A percentile compares a stretch with the other conserved stretches of the same genome.
These are phyloP conservation scores for Candida labiduridarum DNA, from an alignment of 1,139 yeast genomes.

Conservation along the genomic window DNA sequence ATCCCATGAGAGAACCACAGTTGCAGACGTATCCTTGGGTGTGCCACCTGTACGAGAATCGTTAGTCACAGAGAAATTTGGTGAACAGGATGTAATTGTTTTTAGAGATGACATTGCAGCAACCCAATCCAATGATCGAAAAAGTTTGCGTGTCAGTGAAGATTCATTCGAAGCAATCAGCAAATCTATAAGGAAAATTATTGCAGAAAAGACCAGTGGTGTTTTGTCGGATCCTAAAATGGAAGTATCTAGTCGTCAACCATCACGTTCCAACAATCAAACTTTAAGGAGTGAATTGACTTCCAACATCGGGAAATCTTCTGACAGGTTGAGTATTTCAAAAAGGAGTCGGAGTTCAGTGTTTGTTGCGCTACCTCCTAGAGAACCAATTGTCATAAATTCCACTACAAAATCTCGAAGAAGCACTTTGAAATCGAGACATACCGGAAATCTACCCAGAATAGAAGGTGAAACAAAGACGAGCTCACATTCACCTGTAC, in stretches of 20 bases:
- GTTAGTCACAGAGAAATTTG: no score
- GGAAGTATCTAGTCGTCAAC: not conserved
- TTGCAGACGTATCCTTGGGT: not conserved
- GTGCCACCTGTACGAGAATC: not conserved
- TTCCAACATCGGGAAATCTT: not conserved
- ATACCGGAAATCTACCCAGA: not conserved
- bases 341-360: constrained; percentile 36
- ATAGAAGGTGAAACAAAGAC: not conserved
- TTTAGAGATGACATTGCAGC: not conserved
- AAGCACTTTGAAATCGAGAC: constrained; percentile 12
- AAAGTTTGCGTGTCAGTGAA: constrained; percentile 7
- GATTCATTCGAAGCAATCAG: constrained; percentile 40
- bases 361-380: constrained; percentile 42
- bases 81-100: not conserved
- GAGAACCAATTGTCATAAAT: constrained; percentile 39
- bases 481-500: not conserved
- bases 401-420: constrained; percentile 18
- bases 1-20: not conserved
- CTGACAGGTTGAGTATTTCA: constrained; percentile 1
- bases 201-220: constrained; percentile 31
- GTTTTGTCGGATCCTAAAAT: not conserved
- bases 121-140: not conserved
- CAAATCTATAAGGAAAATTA: constrained; percentile 41
- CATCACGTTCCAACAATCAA: not conserved
- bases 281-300: constrained; percentile 7